Conservation (phyloP, 305 asterid genomes). For the Rubia tinctorum region DNA sequence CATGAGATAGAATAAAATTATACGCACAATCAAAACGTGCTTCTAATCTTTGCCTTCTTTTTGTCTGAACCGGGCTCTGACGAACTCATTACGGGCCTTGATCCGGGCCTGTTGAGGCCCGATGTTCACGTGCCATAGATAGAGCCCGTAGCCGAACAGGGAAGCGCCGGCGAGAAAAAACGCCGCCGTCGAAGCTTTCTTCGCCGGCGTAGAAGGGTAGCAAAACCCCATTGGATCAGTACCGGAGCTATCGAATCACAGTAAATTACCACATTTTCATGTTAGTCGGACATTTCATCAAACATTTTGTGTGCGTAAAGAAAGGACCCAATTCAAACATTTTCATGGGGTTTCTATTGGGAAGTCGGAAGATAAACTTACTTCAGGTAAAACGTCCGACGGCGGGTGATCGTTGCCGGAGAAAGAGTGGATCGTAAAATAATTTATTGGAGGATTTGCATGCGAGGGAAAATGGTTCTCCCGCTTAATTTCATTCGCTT, state of each 20-base stretch:
- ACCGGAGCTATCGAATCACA: not conserved
- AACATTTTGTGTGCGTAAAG: not conserved
- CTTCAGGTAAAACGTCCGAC: not conserved
- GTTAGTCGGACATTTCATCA: slow-evolving; percentile 8
- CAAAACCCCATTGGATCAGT: slow-evolving; percentile 48
- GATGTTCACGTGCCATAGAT: slow-evolving; percentile 50
- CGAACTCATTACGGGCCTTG: slow-evolving; percentile 60
- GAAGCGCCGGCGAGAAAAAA: slow-evolving; percentile 47
- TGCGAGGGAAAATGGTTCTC: not conserved
- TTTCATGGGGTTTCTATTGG: not conserved
- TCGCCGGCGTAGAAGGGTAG: slow-evolving; percentile 63
- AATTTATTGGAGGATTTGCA: not conserved
- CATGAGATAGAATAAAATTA: not conserved
- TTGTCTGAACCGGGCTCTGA: slow-evolving; percentile 54
- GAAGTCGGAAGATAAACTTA: not conserved
- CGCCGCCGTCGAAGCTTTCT: slow-evolving; percentile 49
- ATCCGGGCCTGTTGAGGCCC: slow-evolving; percentile 88
- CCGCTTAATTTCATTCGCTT: not conserved
- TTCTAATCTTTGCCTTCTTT: slow-evolving; percentile 36
- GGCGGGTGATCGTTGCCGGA: not conserved
- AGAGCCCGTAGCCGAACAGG: slow-evolving; percentile 62
- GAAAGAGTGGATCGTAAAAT: not conserved
- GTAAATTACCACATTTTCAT: not conserved
- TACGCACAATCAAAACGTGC: not conserved
- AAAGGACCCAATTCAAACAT: not conserved